Base-by-base conservation (phyloP, 257 asterid species). In the Cinchona pubescens region DNA sequence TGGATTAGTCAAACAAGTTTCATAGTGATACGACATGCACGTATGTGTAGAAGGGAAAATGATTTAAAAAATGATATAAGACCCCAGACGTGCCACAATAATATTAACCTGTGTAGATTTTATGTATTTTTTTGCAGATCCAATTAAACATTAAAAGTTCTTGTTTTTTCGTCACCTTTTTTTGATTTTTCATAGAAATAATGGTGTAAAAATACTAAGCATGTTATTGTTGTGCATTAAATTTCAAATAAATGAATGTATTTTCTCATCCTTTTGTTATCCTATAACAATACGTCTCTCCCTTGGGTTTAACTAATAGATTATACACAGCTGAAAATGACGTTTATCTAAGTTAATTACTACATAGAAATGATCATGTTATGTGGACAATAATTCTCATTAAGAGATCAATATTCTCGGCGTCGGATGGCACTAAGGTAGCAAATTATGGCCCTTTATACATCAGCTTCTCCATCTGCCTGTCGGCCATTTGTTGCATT, bases 401-500 rank as follows among this genome's bases (percentile, higher is more conserved):
- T 40, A 56, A 55, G 38, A 65, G 71, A 61, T 43, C 48, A 48
- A 49, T 71, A n/a, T n/a, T n/a, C 70, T 73, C 60, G 35, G 76
- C 19, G 74, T 81, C 69, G 68, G 80, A 65, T 49, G 67, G 62
- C 82, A 78, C 85, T 75, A 60, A 78, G 72, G 64, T 48, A 29
- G 73, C 82, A 78, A 11, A 30, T 75, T 27, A 15, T 69, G 79
- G 46, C 8, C 79, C 79, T 45, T n/a, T 1, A n/a, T 35, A 16
- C 60, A 71, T 69, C 77, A 71, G 71, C 67, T 76, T 72, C 68
- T 65, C 48, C 69, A 56, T 79, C 67, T 73, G 46, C 34, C 66
- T 79, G 86, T 82, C 86, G 83, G 86, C 86, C 83, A 82, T 74
- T 73, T 73, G 82, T 76, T 78, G 23, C 48, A 32, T 70, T 71